These are phyloP conservation scores for Claviceps purpurea DNA, from an alignment of 2,329 filamentous ascomycete species.

Conservation along the genomic window DNA sequence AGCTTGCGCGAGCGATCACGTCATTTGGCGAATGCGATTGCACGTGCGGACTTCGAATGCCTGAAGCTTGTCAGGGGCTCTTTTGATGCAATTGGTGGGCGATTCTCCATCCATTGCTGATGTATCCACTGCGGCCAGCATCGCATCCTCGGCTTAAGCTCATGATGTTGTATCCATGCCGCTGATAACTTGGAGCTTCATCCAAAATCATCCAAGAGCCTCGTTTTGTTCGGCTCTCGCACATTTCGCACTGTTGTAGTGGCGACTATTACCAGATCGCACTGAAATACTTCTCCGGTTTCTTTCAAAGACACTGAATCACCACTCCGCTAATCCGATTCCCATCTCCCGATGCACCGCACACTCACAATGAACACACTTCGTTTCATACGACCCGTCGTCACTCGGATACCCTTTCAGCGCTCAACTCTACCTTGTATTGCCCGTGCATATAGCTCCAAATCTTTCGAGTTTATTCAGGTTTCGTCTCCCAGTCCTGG, in stretches of 20 bases:
- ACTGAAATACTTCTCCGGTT: neutral
- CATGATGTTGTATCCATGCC: conserved; percentile 16
- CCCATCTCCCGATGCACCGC: neutral
- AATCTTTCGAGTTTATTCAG: conserved; percentile 66
- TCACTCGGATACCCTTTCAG: conserved; percentile 33
- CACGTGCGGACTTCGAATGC: too few species aligned
- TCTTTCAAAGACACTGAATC: neutral
- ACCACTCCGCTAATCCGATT: neutral
- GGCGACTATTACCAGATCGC: neutral
- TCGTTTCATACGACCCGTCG: conserved; percentile 46
- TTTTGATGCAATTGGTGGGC: too few species aligned
- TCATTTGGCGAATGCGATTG: conserved; percentile 5
- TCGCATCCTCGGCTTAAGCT: conserved; percentile 16
- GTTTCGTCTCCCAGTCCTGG: conserved; percentile 75
- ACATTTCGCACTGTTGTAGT: neutral
- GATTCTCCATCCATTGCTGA: too few species aligned
- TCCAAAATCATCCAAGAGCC: neutral
- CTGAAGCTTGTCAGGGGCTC: too few species aligned
- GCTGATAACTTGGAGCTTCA: neutral
- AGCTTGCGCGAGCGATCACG: conserved; percentile 8
- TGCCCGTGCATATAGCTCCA: conserved; percentile 38
- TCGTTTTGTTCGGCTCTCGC: neutral
- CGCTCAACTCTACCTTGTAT: conserved; percentile 42
- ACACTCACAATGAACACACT: conserved; percentile 35
- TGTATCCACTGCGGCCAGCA: too few species aligned